Conservation (phyloP, 2,329 filamentous ascomycete species). For the Stagonosporopsis vannaccii region DNA sequence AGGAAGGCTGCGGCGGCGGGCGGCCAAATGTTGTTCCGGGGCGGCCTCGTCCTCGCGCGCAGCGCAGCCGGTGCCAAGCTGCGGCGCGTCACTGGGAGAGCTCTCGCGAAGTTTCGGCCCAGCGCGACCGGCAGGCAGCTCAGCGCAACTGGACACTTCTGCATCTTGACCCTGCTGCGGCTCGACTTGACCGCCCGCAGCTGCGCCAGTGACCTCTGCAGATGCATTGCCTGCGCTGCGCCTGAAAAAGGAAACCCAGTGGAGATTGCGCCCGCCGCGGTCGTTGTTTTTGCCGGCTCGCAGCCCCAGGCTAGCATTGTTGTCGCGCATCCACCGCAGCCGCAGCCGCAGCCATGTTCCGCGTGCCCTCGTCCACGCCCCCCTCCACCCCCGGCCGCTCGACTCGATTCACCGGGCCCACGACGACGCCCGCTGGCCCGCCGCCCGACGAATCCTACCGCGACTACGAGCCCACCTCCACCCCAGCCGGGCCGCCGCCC, state of each 20-base stretch:
- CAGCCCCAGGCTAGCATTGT: constrained; percentile 7
- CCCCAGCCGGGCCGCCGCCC: constrained; percentile 62
- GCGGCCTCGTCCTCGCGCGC: background rate
- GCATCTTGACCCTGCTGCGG: too few relatives aligned
- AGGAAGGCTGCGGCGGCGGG: too few relatives aligned
- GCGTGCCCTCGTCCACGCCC: constrained; percentile 43
- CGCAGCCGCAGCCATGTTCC: constrained; percentile 42
- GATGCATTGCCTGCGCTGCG: background rate
- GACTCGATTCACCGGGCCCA: constrained; percentile 50
- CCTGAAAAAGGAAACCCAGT: background rate
- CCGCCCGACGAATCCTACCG: constrained; percentile 57
- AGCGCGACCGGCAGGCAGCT: too few relatives aligned
- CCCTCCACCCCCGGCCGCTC: constrained; percentile 48
- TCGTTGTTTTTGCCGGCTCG: constrained; percentile 14
- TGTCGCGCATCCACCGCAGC: background rate
- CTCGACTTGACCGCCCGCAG: background rate
- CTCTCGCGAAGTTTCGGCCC: constrained; percentile 26
- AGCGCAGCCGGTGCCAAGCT: constrained; percentile 16
- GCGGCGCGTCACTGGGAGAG: constrained; percentile 27
- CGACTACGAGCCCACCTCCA: constrained; percentile 59
- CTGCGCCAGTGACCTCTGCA: background rate
- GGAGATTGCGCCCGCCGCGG: constrained; percentile 10
- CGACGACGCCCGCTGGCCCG: constrained; percentile 65
- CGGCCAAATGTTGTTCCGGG: background rate
- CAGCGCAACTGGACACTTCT: too few relatives aligned